Percentiles rank a stretch among this genome's conserved stretches.
These are phyloP conservation scores for Plasmodium knowlesi DNA, from an alignment of 169 alveolate species.

Conservation along the genomic window DNA sequence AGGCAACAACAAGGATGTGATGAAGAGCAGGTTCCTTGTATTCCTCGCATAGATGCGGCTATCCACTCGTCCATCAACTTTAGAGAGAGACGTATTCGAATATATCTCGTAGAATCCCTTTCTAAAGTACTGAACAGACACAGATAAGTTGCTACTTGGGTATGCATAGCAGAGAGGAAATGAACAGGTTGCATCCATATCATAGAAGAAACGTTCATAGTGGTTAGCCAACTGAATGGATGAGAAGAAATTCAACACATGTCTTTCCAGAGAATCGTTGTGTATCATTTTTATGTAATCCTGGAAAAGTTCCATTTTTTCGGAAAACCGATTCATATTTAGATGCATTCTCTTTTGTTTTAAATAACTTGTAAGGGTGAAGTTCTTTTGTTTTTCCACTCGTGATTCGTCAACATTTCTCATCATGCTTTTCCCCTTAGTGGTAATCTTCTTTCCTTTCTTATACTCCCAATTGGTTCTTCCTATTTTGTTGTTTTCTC, in stretches of 20 bases:
- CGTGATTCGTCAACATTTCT: background rate
- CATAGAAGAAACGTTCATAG: slow-evolving; percentile 52
- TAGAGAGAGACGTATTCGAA: background rate
- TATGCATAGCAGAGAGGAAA: slow-evolving; percentile 22
- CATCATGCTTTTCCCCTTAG: background rate
- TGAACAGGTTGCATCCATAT: background rate
- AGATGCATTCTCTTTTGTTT: slow-evolving; percentile 20
- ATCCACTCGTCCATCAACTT: background rate
- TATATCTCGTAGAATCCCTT: background rate
- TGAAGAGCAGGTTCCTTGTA: background rate
- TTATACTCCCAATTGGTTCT: background rate
- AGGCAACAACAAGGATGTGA: slow-evolving; percentile 24
- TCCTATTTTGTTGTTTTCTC: background rate
- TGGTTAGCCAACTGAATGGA: slow-evolving; percentile 16
- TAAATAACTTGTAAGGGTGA: slow-evolving; percentile 21
- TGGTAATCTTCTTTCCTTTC: background rate
- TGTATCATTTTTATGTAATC: slow-evolving; percentile 2
- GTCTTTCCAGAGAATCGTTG: slow-evolving; percentile 36
- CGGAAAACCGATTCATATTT: background rate
- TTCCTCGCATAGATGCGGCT: background rate
- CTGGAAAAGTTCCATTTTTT: slow-evolving; percentile 13
- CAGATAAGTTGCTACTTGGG: background rate
- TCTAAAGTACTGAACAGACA: slow-evolving; percentile 1
- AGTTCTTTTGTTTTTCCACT: background rate
- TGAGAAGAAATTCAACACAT: slow-evolving; percentile 18